phyloP scores from a whole-genome alignment of 163 green algal genomes.

The Prototheca wickerhamii region DNA sequence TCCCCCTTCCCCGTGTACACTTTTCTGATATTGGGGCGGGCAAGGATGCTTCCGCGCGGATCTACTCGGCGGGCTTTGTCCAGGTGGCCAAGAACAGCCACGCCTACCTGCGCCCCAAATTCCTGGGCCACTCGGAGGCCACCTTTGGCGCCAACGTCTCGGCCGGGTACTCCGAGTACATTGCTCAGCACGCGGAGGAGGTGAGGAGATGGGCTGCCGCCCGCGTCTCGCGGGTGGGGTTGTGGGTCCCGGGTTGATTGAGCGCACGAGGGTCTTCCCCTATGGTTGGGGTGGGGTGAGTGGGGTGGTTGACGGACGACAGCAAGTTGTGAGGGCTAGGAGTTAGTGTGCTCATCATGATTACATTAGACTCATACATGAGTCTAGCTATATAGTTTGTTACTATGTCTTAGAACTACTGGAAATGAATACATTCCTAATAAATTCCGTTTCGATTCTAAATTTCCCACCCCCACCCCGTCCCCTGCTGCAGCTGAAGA shows the following conservation, averaged over 20 bases:
- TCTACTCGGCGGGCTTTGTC: background rate
- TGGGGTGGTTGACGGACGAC: too few relatives aligned
- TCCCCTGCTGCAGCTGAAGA: constrained; percentile 1
- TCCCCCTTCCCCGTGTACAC: background rate
- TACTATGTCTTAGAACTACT: too few relatives aligned
- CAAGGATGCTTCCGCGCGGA: background rate
- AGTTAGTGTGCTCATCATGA: too few relatives aligned
- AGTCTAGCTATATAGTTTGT: too few relatives aligned
- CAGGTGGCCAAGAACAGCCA: constrained; percentile 13
- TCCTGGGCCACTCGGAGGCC: background rate
- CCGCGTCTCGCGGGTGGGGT: too few relatives aligned
- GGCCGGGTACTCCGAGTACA: background rate
- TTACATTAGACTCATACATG: too few relatives aligned
- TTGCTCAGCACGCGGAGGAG: background rate
- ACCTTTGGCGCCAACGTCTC: constrained; percentile 9
- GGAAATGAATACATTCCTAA: too few relatives aligned
- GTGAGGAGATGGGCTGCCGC: background rate
- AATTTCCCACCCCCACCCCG: background rate
- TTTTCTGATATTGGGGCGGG: background rate
- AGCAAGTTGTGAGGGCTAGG: too few relatives aligned
- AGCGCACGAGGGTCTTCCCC: too few relatives aligned
- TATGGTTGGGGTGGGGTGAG: too few relatives aligned
- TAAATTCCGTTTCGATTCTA: too few relatives aligned
- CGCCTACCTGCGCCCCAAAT: constrained; percentile 5
- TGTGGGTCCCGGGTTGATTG: background rate